phyloP scores from a whole-genome alignment of 257 asterid genomes.

The Capsicum rhomboideum region DNA sequence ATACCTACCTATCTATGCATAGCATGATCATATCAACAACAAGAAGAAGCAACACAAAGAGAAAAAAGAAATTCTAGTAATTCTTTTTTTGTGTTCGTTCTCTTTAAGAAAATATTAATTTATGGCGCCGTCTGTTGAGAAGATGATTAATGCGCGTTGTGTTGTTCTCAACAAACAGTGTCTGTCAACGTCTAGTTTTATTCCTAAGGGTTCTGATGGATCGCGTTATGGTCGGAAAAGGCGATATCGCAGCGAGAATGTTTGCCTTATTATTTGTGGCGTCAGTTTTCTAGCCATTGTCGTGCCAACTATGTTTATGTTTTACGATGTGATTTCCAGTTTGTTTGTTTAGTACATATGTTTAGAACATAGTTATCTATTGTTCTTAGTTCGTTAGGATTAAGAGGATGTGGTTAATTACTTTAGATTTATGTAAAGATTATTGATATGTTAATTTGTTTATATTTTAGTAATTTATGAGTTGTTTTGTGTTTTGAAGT shows the following conservation, averaged over 20 bases:
- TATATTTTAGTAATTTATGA: too few relatives aligned
- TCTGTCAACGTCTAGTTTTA: neutral
- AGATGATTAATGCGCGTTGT: slow-evolving; percentile 2
- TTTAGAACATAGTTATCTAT: too few relatives aligned
- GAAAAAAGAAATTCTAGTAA: too few relatives aligned
- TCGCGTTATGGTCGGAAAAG: neutral
- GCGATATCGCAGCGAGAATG: neutral
- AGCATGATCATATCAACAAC: too few relatives aligned
- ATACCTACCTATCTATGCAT: neutral
- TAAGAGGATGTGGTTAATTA: neutral
- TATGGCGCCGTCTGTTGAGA: slow-evolving; percentile 8
- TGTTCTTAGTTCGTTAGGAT: neutral
- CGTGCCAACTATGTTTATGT: neutral
- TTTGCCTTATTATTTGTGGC: neutral
- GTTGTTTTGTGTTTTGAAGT: neutral
- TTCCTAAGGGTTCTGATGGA: neutral
- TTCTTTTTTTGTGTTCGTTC: too few relatives aligned
- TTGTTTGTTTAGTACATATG: neutral
- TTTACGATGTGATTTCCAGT: neutral
- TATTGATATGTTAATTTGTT: neutral
- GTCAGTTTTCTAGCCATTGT: neutral
- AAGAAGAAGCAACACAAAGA: too few relatives aligned
- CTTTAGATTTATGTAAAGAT: neutral
- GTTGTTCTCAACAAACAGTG: neutral
- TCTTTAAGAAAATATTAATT: too few relatives aligned